Conservation (phyloP, 257 asterid genomes). For the Salvia hispanica region DNA sequence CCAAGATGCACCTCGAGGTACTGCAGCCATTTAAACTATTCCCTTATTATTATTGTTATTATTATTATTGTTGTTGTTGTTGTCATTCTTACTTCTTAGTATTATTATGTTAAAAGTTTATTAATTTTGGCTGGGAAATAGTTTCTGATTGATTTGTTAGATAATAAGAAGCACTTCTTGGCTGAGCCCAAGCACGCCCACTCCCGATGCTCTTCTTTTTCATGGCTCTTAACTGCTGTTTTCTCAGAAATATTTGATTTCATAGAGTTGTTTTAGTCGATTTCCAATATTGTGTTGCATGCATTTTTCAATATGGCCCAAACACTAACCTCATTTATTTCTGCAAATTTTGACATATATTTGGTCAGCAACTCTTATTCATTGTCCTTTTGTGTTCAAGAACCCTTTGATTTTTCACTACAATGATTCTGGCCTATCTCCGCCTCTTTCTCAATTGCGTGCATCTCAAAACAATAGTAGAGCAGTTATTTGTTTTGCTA, state of each 20-base stretch:
- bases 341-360: not conserved
- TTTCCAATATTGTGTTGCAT: not conserved
- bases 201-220: conserved; percentile 5
- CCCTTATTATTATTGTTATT: not conserved
- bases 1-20: conserved; percentile 74
- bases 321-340: not conserved
- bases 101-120: no score
- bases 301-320: not conserved
- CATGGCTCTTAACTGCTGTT: not conserved
- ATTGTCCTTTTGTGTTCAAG: not conserved
- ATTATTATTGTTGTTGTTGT: not conserved
- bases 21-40: not conserved
- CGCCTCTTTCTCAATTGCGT: not conserved
- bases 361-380: not conserved
- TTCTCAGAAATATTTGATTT: not conserved
- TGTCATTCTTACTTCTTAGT: no score
- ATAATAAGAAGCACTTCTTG: not conserved
- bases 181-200: not conserved
- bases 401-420: not conserved
- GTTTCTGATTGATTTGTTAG: not conserved
- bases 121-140: not conserved
- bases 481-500: not conserved
- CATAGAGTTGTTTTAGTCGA: not conserved
- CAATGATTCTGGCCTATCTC: not conserved
- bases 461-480: no score